Base-by-base conservation (phyloP, 495 filamentous ascomycete species). In the Penicillium soppii region DNA sequence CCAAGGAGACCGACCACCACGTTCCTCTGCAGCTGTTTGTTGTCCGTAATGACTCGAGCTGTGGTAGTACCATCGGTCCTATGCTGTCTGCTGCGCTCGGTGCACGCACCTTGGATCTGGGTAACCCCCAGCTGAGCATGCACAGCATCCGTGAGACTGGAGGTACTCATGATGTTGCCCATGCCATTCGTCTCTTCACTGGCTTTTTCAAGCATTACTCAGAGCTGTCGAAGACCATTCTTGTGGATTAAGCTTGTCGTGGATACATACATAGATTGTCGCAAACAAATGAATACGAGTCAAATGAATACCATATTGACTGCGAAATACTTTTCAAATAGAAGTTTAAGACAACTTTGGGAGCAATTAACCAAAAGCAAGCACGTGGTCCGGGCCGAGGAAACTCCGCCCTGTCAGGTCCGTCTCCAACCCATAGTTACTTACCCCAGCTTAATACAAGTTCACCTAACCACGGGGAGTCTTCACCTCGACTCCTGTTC, bases 91-190 rank as follows among this genome's bases (percentile, higher is more conserved):
- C 92, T 4, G 84, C 84, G 33, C 69, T 97, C 54, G 94, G 94
- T 21, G 82, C 87, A 27, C 77, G 94, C 41, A 97, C 95, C 1
- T 70, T 99, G 44, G 94, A 99, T 65, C 67, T 99, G 55, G 94
- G 94, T 3, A 97, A 97, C 66, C 83, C 94, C n/a, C 95, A 97
- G 70, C 71, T 97, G 50, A 87, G 84, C 64, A 99, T 99, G 94
- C 94, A 99, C 68, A 92, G 88, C 63, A 96, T 97, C 58, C 81
- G 94, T 30, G 94, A 99, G 79, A 96, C 87, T 30, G 88, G 86
- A 4, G 92, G 92, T 8, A 84, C 82, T 1, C 80, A 90, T 52
- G 94, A 99, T 76, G 86, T 99, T 5, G 91, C 88, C 56, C 82
- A 95, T 70, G 87, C 88, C 0, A 85, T 95, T 53, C 83, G 86